A percentile compares a stretch with the other conserved stretches of the same genome.
phyloP scores from a whole-genome alignment of 176 grass and related monocot species.

The Bromus sterilis region DNA sequence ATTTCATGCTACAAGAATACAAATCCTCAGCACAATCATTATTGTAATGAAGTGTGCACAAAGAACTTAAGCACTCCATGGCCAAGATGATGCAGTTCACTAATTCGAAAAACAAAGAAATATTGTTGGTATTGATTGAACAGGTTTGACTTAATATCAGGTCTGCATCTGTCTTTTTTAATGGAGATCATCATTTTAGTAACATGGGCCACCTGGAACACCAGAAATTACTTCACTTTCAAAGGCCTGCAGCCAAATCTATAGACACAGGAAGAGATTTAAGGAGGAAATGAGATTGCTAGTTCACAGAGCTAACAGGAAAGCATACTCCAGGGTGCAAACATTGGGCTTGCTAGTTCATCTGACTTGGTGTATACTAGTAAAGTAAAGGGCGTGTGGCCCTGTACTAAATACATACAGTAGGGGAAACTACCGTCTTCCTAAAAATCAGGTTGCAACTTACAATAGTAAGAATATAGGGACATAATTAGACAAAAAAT shows the following conservation, averaged over 20 bases:
- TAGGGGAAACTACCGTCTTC: background rate
- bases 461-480: background rate
- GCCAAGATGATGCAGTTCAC: background rate
- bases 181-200: background rate
- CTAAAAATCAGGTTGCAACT: background rate
- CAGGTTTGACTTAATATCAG: background rate
- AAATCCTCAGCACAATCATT: background rate
- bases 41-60: background rate
- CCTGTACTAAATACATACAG: background rate
- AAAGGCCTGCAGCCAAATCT: background rate
- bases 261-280: background rate
- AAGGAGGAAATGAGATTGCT: background rate
- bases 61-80: background rate
- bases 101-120: background rate
- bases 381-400: too few relatives aligned
- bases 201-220: background rate
- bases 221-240: background rate
- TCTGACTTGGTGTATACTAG: background rate
- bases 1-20: background rate
- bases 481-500: background rate
- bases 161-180: background rate
- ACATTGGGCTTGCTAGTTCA: background rate
- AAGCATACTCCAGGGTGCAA: background rate
- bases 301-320: background rate
- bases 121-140: background rate